These are phyloP conservation scores for Elsinoe necatrix DNA, from an alignment of 2,329 filamentous ascomycete genomes.

Conservation along the genomic window DNA sequence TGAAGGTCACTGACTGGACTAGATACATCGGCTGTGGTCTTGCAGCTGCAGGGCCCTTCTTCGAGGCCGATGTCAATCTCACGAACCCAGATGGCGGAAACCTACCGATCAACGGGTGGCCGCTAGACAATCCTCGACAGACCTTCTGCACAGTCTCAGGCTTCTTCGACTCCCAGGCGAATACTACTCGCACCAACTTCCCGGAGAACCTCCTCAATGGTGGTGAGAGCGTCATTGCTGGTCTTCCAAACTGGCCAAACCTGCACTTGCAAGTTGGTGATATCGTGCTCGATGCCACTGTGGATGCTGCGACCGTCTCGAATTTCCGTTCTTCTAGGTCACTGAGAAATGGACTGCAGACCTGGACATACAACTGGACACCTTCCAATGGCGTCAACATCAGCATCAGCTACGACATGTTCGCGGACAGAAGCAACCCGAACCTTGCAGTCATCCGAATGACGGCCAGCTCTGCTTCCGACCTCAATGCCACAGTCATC, in stretches of 20 bases:
- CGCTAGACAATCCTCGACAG: conserved; percentile 54
- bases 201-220: conserved; percentile 62
- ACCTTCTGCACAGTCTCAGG: conserved; percentile 60
- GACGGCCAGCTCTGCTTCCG: conserved; percentile 47
- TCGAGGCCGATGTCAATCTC: conserved; percentile 49
- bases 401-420: conserved; percentile 56
- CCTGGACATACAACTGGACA: conserved; percentile 60
- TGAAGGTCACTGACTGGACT: not conserved
- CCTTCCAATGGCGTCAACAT: conserved; percentile 45
- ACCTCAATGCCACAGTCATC: conserved; percentile 50
- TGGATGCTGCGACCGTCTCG: conserved; percentile 50
- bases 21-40: conserved; percentile 55
- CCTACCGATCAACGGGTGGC: conserved; percentile 48
- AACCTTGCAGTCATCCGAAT: conserved; percentile 55
- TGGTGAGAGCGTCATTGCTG: conserved; percentile 61
- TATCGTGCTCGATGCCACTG: conserved; percentile 51
- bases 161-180: conserved; percentile 55
- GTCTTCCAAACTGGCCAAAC: conserved; percentile 60
- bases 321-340: conserved; percentile 54
- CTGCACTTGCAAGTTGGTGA: conserved; percentile 49
- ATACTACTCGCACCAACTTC: conserved; percentile 55
- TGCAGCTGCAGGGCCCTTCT: conserved; percentile 55
- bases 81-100: conserved; percentile 42
- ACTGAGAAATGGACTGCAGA: conserved; percentile 53
- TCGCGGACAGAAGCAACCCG: conserved; percentile 55